Base-by-base conservation (phyloP, 306 rosid genomes). In the Quercus cerris region DNA sequence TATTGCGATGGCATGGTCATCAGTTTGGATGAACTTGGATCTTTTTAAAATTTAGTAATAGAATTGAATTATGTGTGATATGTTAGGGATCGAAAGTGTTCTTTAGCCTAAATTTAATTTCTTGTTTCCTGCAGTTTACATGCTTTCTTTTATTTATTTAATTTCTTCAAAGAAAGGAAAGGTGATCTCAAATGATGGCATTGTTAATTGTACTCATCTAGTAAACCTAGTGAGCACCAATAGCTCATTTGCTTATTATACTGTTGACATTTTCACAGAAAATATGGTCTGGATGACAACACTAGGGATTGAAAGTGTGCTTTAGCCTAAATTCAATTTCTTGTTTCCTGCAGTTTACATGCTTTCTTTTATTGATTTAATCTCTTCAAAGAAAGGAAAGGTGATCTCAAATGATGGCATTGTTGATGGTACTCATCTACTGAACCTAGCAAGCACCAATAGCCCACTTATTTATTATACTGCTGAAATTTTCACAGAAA, bases 251-350 rank as follows among this genome's bases (percentile, higher is more conserved):
- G 35, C 70, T 78, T 35, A 75, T 44, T 77, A 61, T 71, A 70
- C 82, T 77, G 56, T 81, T 83, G 87, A 79, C 78, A 25, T 62
- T 70, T 74, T 86, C 51, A 76, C 96, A 91, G 98, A 85, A 95
- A 91, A 86, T 93, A 84, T 85, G 99, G 99, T 70, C 98, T 93
- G 54, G 96, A 91, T 81, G 92, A 90, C 67, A 93, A 93, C 87
- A 95, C 99, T 31, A 49, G 93, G 62, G 99, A 95, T 38, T 38
- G 52, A 46, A 46, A 46, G 52, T 46, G 3, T 46, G 52, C 52
- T 46, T 46, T 46, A 0, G 52, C 15, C 15, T 46, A 12, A 9
- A 0, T 46, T 8, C 10, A 30, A 30, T 14, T 59, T 64, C 22
- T 64, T 15, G 20, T 64, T 30, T 31, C 27, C 20, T 4, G 6